Conservation (phyloP, 768 basidiomycete species). For the Sistotremastrum suecicum region DNA sequence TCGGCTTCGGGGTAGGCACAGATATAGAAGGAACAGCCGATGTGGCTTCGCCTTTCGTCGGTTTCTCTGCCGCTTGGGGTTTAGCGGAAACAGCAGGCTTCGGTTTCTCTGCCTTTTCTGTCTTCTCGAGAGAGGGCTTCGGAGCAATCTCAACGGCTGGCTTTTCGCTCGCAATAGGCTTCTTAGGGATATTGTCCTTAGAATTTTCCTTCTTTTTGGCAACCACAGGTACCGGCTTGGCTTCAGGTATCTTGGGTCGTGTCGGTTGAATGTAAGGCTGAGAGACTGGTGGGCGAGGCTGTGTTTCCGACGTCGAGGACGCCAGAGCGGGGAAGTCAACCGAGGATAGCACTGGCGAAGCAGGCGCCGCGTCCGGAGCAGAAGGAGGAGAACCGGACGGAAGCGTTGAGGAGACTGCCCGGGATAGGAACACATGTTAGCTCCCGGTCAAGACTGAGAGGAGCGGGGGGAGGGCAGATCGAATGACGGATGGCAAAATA, state of each 20-base stretch:
- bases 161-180: conserved; percentile 23
- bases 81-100: conserved; percentile 15
- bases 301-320: conserved; percentile 17
- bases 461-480: too few relatives aligned
- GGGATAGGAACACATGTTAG: too few relatives aligned
- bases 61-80: conserved; percentile 13
- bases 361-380: conserved; percentile 15
- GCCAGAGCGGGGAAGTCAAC: conserved; percentile 68
- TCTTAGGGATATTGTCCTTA: conserved; percentile 16
- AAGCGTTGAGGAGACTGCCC: too few relatives aligned
- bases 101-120: conserved; percentile 21
- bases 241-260: conserved; percentile 25
- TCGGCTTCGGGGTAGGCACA: conserved; percentile 1
- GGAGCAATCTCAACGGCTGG: conserved; percentile 17
- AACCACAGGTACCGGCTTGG: conserved; percentile 47
- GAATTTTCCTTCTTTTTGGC: conserved; percentile 38
- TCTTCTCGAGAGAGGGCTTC: conserved; percentile 22
- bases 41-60: conserved; percentile 6
- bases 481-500: too few relatives aligned
- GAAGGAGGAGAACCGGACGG: conserved; percentile 20
- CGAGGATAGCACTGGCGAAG: conserved; percentile 38
- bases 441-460: too few relatives aligned
- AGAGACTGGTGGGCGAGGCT: conserved; percentile 10
- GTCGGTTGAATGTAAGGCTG: conserved; percentile 15
- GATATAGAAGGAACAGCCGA: conserved; percentile 7